Percentiles rank a stretch among this genome's conserved stretches.
Evolutionary conservation across 257 asterid genomes (phyloP).

Genomic region (Eucommia ulmoides): DNA sequence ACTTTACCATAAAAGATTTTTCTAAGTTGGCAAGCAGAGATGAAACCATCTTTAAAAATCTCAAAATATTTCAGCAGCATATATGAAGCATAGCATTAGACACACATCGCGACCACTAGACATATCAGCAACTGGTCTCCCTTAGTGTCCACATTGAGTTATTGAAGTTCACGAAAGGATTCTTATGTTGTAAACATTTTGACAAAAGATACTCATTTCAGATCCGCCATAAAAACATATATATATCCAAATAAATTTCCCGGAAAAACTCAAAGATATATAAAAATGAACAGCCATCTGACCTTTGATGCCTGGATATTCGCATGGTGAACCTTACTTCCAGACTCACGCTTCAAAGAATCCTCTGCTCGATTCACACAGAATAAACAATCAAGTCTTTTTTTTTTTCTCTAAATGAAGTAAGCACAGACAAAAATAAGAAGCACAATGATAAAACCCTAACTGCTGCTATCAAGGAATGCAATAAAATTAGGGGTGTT

Average conservation of each 20-base stretch:
- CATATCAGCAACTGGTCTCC: too few species aligned
- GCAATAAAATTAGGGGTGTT: too few species aligned
- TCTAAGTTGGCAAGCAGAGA: too few species aligned
- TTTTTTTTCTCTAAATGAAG: not conserved
- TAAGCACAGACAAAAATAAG: not conserved
- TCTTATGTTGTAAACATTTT: too few species aligned
- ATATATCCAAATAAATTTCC: not conserved
- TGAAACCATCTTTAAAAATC: too few species aligned
- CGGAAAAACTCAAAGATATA: not conserved
- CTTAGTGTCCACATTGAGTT: too few species aligned
- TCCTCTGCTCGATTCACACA: constrained; percentile 48
- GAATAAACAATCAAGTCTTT: not conserved
- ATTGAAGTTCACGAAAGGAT: too few species aligned
- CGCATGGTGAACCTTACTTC: constrained; percentile 78
- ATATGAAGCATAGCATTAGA: too few species aligned
- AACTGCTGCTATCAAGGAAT: too few species aligned
- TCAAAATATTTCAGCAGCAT: too few species aligned
- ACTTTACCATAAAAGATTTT: too few species aligned
- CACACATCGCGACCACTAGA: too few species aligned
- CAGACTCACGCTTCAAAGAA: constrained; percentile 77
- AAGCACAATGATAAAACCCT: not conserved
- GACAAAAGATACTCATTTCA: not conserved
- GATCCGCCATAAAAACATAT: not conserved
- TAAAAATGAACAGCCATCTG: not conserved
- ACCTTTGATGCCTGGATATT: constrained; percentile 98